Base-by-base conservation (phyloP, 257 asterid genomes). In the Handroanthus guayacan region DNA sequence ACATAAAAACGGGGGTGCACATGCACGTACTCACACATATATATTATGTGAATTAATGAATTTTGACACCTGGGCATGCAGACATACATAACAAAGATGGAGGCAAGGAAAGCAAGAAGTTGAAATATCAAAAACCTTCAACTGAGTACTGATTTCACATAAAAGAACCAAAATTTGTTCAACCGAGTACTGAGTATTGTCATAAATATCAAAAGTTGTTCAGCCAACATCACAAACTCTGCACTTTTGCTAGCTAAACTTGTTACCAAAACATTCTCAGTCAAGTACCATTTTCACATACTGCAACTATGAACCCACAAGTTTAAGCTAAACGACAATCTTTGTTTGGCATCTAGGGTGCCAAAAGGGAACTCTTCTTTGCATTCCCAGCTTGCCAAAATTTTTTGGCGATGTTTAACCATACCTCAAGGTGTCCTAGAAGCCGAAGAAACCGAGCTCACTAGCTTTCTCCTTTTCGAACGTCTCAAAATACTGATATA, bases 401-500 rank as follows among this genome's bases (percentile, higher is more conserved):
- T 20, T 38, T 12, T 31, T 38, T 39, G 36, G 39, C 9, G 9
- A 36, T 3, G 13, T 5, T n/a, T 54, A 57, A 18, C 5, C 39
- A 7, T 63, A 6, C 61, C 73, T 51, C 3, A 41, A n/a, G 56
- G 64, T 56, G 38, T 6, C 45, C 68, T 73, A 73, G 70, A 73
- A 73, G 34, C 78, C 78, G 34, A 73, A 73, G 70, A 73, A 61
- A 4, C 78, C 78, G 31, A 73, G 78, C 71, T 73, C 78, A 36
- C 78, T 62, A 52, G 78, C 65, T 65, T 73, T 73, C 62, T 73
- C 78, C 70, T 73, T 73, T 43, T 73, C 78, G 16, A 73, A 73
- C 8, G 78, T 73, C 78, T 73, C 75, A 34, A 76, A 76, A 45
- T 67, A 76, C 75, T 76, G 75, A 57, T 76, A 76, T 41, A 76